Evolutionary conservation across 2,329 filamentous ascomycete species (phyloP).

Genomic region (Nigrograna mackinnonii): DNA sequence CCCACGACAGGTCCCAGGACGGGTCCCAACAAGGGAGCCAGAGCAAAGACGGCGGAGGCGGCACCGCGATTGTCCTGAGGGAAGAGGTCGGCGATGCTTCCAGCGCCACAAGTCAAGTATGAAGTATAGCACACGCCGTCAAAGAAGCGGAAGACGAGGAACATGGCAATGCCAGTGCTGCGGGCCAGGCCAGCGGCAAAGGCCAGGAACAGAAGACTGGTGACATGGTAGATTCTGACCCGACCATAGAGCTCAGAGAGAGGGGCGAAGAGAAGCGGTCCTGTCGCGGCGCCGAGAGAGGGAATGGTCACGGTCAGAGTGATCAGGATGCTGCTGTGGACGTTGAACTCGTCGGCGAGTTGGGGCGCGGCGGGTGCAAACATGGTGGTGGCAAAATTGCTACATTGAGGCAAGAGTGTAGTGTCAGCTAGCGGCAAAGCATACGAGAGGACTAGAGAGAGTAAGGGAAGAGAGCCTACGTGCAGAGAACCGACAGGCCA

Average conservation of each 20-base stretch:
- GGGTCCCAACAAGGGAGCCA: conserved; percentile 56
- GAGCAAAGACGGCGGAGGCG: conserved; percentile 52
- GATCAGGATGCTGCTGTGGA: conserved; percentile 5
- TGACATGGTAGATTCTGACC: conserved; percentile 35
- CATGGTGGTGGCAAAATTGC: conserved; percentile 13
- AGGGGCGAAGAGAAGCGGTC: conserved; percentile 31
- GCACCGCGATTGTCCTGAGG: conserved; percentile 52
- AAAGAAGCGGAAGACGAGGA: conserved; percentile 31
- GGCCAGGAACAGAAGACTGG: conserved; percentile 16
- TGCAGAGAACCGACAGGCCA: not conserved
- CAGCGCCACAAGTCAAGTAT: conserved; percentile 51
- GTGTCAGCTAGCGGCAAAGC: conserved; percentile 24
- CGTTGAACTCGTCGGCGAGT: conserved; percentile 9
- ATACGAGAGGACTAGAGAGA: no score
- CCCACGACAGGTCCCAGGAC: conserved; percentile 44
- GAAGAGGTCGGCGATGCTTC: conserved; percentile 56
- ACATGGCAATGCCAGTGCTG: conserved; percentile 17
- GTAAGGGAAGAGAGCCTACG: not conserved
- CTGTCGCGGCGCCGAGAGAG: conserved; percentile 23
- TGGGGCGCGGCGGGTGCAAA: conserved; percentile 11
- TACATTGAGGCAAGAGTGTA: conserved; percentile 1
- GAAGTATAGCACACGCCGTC: conserved; percentile 22
- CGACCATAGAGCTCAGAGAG: conserved; percentile 42
- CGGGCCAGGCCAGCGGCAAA: conserved; percentile 30
- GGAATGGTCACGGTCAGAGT: conserved; percentile 34